Evolutionary conservation across 1,284 basidiomycete genomes (phyloP).

Genomic region (Microbotryum intermedium): DNA sequence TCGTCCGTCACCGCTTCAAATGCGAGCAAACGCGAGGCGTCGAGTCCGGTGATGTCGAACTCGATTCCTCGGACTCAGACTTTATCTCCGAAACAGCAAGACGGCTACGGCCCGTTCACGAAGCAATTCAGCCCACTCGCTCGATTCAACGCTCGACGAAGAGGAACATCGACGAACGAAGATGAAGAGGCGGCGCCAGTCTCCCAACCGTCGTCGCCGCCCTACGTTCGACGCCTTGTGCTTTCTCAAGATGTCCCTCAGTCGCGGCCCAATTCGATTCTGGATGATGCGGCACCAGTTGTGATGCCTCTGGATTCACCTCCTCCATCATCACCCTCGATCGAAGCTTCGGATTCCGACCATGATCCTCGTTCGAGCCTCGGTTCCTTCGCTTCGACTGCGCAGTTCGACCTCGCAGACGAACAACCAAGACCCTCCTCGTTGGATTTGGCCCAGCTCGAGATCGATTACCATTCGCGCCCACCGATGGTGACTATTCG

Average conservation of each 20-base stretch:
- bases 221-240: slow-evolving; percentile 10
- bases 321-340: slow-evolving; percentile 3
- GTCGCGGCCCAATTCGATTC: background rate
- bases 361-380: background rate
- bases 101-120: background rate
- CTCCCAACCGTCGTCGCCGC: slow-evolving; percentile 2
- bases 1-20: background rate
- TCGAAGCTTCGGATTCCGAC: background rate
- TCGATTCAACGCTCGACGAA: background rate
- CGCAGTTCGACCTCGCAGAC: background rate
- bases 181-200: background rate
- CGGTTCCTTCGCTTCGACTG: background rate
- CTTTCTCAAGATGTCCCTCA: background rate
- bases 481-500: background rate
- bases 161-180: background rate
- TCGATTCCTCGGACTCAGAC: background rate
- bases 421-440: background rate
- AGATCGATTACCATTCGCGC: background rate
- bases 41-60: background rate
- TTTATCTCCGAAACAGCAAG: background rate
- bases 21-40: background rate
- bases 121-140: slow-evolving; percentile 1
- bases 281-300: background rate
- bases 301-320: slow-evolving; percentile 9
- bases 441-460: background rate